Base-by-base conservation (phyloP, 768 basidiomycete genomes). In the Suillus alpinus region DNA sequence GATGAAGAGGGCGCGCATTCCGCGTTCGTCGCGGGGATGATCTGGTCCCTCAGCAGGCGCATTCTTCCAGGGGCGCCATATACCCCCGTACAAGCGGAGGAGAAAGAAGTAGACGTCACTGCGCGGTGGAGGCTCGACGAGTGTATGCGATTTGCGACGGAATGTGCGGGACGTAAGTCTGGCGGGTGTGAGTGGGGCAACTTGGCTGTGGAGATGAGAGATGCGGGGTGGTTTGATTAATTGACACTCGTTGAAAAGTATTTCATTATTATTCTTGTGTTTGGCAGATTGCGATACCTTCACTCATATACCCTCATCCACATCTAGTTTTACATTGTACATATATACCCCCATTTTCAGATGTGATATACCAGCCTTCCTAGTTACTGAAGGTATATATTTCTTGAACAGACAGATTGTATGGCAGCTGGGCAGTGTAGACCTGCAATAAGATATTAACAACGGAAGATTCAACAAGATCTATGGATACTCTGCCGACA, bases 11-110 rank as follows among this genome's bases (percentile, higher is more conserved):
- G 91, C 1, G 87, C 88, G 1, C 88, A 92, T 65, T 87, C 90
- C 60, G 91, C 91, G 3, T 92, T 92, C 65, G 83, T 92, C n/a
- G 87, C 89, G 0, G 92, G 91, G 8, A 93, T 94, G 91, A 89
- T 94, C 58, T 94, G 85, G 71, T 85, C 91, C 0, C 69, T 94
- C 65, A 92, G 87, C 59, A 76, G 91, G 65, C 80, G 85, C 49
- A 75, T 92, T 57, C 74, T 87, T 51, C 92, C 92, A 36, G 91
- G 92, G 0, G 73, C 82, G 9, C 92, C 90, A n/a, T 94, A 90
- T 71, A 86, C 85, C 9, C 89, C 87, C 4, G 66, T 66, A 4
- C 53, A 6, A 61, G 66, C 12, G 61, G 46, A 14, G 71, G 66
- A 68, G 26, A 59, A 66, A 32, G 84, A 83, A 53, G 75, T 74